Percentiles rank a stretch among this genome's conserved stretches.
These are phyloP conservation scores for Penicillium glabrum DNA, from an alignment of 2,329 filamentous ascomycete genomes.

Conservation along the genomic window DNA sequence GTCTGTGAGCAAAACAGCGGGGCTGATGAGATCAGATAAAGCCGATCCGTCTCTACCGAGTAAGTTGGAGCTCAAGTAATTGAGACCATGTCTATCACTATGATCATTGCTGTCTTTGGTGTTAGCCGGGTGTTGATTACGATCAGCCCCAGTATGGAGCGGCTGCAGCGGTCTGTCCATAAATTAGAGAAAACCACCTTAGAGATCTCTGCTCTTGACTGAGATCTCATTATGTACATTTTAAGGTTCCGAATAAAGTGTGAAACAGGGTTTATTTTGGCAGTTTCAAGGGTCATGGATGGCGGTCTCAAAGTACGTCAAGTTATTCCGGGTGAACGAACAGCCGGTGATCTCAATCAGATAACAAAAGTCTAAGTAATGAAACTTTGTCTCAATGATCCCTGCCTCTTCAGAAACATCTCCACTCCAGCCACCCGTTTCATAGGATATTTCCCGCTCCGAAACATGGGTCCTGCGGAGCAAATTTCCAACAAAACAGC, in stretches of 20 bases:
- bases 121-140: background rate
- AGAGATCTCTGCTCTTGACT: background rate
- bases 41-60: background rate
- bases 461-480: background rate
- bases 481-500: conserved; percentile 1
- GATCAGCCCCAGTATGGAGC: background rate
- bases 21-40: background rate
- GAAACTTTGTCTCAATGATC: background rate
- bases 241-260: background rate
- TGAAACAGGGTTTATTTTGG: background rate
- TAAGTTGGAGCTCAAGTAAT: background rate
- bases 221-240: background rate
- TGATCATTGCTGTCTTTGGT: background rate
- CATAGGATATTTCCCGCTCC: background rate
- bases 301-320: background rate
- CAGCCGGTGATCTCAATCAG: conserved; percentile 11
- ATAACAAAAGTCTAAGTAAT: conserved; percentile 3
- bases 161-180: background rate
- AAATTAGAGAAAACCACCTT: background rate
- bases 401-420: background rate
- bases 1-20: background rate
- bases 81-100: background rate
- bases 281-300: background rate
- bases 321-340: background rate
- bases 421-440: background rate